Evolutionary conservation across 2,329 filamentous ascomycete species (phyloP), one percentile per base, ranked within the genome.

Genomic region (Shiraia bambusicola): DNA sequence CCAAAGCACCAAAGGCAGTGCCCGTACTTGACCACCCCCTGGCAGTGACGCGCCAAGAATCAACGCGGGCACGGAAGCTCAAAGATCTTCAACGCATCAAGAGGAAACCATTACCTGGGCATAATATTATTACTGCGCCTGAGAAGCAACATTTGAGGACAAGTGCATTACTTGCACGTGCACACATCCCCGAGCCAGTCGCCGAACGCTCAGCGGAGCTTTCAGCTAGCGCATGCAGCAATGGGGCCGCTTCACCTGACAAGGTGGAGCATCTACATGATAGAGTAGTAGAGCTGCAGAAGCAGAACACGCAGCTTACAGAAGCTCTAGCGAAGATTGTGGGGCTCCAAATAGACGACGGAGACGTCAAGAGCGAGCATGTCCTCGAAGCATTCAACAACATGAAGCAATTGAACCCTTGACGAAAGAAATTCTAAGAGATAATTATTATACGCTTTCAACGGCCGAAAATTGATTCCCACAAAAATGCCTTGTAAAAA

Each of bases 281-380:
- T 19, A 45, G 37, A 22, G 47, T 59, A 6, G 35, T 52, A 10
- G 16, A 39, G 22, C 38, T 65, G 16, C 58, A 59, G 47, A 37
- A 49, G 30, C 56, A 61, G 44, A 65, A 62, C 19, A 51, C 40
- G 6, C 48, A 60, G 34, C 46, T 65, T 4, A 54, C 52, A 2
- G 55, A 58, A 17, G 58, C 55, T 10, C 29, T 64, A 30, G 59
- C 54, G 14, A 57, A 50, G 47, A 54, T 63, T 16, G 47, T 60
- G 15, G 61, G 59, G 3, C 30, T 63, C 15, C 47, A 61, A 28
- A 10, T 50, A 13, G 50, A 58, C 33, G 40, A 54, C 35, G 53
- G 47, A 2, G 47, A 59, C n/a, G 25, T 56, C 33, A 54, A 47
- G 36, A 45, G 41, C 3, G 55, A 59, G 28, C 37, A 47, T 8